These are phyloP conservation scores for Neltuma alba DNA, from an alignment of 306 rosid genomes.

Conservation along the genomic window DNA sequence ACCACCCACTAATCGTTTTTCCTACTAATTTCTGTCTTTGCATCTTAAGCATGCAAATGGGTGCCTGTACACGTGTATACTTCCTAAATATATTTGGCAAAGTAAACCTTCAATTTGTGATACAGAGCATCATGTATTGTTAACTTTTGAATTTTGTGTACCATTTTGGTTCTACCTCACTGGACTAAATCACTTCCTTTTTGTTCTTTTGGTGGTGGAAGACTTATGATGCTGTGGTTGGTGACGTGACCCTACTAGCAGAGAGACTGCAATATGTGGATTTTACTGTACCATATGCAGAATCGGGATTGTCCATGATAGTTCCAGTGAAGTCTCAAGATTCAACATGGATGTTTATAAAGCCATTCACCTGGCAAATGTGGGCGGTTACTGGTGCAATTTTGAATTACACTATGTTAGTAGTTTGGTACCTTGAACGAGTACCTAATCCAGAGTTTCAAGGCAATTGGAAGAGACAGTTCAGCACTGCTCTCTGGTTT, in stretches of 20 bases:
- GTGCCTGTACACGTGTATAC: neutral
- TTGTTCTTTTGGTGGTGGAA: slow-evolving; percentile 35
- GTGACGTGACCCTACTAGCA: slow-evolving; percentile 60
- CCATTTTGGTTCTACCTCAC: neutral
- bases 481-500: slow-evolving; percentile 64
- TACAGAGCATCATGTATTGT: neutral
- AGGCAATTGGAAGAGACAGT: slow-evolving; percentile 58
- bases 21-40: neutral
- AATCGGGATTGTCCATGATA: slow-evolving; percentile 70
- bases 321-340: slow-evolving; percentile 45
- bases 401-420: slow-evolving; percentile 59
- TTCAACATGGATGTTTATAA: slow-evolving; percentile 61
- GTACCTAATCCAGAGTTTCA: slow-evolving; percentile 54
- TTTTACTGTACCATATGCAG: slow-evolving; percentile 68
- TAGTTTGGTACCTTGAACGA: slow-evolving; percentile 67
- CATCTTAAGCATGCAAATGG: neutral
- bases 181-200: slow-evolving; percentile 3
- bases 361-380: slow-evolving; percentile 70
- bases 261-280: slow-evolving; percentile 57
- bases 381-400: slow-evolving; percentile 53
- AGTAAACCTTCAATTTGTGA: neutral
- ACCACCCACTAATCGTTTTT: neutral
- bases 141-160: neutral
- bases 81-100: neutral
- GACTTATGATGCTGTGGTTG: slow-evolving; percentile 66